Conservation (phyloP, 2,329 filamentous ascomycete species). For the Coniochaeta ligniaria region DNA sequence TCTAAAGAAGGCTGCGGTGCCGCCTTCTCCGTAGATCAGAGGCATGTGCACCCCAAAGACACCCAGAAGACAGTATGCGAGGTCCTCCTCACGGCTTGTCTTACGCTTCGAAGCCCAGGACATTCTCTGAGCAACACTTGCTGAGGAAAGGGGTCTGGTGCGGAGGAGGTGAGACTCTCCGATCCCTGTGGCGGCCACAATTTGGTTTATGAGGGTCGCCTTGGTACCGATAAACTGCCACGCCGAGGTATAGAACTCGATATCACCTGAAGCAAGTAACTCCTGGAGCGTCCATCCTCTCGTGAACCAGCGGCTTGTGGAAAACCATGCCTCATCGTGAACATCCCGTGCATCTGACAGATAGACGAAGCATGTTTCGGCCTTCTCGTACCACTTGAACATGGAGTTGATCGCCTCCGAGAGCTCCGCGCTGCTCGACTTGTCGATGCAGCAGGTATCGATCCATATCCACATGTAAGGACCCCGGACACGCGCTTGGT, state of each 20-base stretch:
- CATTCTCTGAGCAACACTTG: not conserved
- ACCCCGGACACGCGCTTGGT: not conserved
- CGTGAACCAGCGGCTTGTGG: constrained; percentile 2
- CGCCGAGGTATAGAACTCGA: constrained; percentile 2
- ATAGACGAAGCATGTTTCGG: constrained; percentile 3
- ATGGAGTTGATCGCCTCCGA: not conserved
- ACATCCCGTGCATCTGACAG: not conserved
- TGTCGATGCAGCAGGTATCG: not conserved
- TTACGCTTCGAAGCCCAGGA: constrained; percentile 5
- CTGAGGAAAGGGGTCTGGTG: not conserved
- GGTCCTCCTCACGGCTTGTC: constrained; percentile 5
- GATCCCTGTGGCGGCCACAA: not conserved
- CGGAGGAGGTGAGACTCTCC: not conserved
- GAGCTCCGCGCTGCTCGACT: not conserved
- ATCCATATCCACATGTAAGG: not conserved
- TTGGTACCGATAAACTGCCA: constrained; percentile 7
- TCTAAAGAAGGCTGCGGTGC: not conserved
- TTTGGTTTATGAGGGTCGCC: not conserved
- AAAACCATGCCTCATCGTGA: not conserved
- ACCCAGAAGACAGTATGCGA: constrained; percentile 8
- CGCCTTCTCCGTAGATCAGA: constrained; percentile 5
- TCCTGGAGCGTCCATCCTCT: constrained; percentile 7
- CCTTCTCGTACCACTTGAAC: constrained; percentile 4
- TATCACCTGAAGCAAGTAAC: not conserved
- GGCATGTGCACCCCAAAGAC: constrained; percentile 6